Conservation (phyloP, 2,329 filamentous ascomycete species). For the Ophiocordyceps camponoti-floridani region DNA sequence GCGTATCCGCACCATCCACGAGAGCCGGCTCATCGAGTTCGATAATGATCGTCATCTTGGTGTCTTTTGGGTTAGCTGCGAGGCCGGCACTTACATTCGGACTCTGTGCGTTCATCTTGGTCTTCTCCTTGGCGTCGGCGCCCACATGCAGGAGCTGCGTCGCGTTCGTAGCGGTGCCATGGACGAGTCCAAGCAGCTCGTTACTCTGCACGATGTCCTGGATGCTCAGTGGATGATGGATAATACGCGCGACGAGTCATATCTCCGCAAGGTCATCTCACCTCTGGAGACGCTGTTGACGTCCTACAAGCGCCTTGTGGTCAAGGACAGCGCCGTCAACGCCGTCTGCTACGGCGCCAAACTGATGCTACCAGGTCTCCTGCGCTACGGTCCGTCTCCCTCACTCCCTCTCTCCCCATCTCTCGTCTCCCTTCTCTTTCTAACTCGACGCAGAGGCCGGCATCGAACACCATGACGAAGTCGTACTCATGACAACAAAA, state of each 20-base stretch:
- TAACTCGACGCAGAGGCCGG: constrained; percentile 44
- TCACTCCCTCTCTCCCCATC: not conserved
- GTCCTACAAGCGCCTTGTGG: constrained; percentile 89
- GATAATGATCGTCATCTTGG: constrained; percentile 95
- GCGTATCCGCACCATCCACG: constrained; percentile 93
- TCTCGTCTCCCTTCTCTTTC: not conserved
- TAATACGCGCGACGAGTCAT: constrained; percentile 87
- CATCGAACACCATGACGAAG: constrained; percentile 89
- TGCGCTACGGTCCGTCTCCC: constrained; percentile 61
- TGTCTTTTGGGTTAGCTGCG: constrained; percentile 98
- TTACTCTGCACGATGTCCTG: constrained; percentile 72
- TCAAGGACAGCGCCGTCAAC: constrained; percentile 74
- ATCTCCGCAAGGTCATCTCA: constrained; percentile 77
- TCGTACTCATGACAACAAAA: constrained; percentile 97
- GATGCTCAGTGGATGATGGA: constrained; percentile 94
- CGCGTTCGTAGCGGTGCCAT: constrained; percentile 89
- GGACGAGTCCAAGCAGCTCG: constrained; percentile 76
- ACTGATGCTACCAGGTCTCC: constrained; percentile 91
- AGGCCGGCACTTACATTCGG: constrained; percentile 94
- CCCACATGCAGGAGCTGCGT: constrained; percentile 95
- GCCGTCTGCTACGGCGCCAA: constrained; percentile 98
- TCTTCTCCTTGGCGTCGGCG: constrained; percentile 60
- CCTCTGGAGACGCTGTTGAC: constrained; percentile 85
- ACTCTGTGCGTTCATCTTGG: constrained; percentile 92
- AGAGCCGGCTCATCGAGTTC: constrained; percentile 93